Evolutionary conservation across 352 stramenopile genomes (phyloP), one percentile per base, ranked within the genome.

Genomic region (Globisporangium nunn): DNA sequence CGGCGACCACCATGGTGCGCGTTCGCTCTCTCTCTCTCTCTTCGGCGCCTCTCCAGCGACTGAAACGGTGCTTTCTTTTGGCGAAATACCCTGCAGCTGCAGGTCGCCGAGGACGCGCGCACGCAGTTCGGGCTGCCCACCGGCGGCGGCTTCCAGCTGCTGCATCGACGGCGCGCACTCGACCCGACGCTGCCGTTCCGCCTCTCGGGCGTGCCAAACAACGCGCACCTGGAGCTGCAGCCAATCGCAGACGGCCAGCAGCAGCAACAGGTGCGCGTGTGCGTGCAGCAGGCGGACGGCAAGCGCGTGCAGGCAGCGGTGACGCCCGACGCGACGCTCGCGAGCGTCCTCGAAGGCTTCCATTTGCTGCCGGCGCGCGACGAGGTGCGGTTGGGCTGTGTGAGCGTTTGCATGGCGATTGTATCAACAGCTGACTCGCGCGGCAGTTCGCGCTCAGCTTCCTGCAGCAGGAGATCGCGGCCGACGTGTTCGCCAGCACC

Each of bases 161-260:
- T 79, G 48, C 85, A 94, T 60, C 84, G 82, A 50, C 70, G 68
- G 43, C 75, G 66, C 14, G 47, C 73, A 7, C 64, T 95, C 18
- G 86, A 95, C 56, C 59, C 92, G 44, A 90, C 86, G 17, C 78
- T 93, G 47, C 84, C 86, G 37, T 95, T 95, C 54, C 81, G 84
- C 4, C 71, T 95, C 30, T 92, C 86, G 14, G 86, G 86, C 33
- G 75, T 95, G 28, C 91, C 86, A 39, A 91, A 91, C 61, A 94
- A 94, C 52, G 84, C 86, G 15, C 61, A 64, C 12, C 53, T 95
- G 23, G 81, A 95, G 63, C 49, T 95, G 37, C 67, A 65, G n/a
- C 71, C 68, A 41, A 52, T 78, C 2, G 44, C 0, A 51, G 52
- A 67, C 30, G 31, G 33, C 5, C 41, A 44, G 33, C 70, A 18